Evolutionary conservation across 2,329 filamentous ascomycete genomes (phyloP), one percentile per base, ranked within the genome.

Genomic region (Dendryphion nanum): DNA sequence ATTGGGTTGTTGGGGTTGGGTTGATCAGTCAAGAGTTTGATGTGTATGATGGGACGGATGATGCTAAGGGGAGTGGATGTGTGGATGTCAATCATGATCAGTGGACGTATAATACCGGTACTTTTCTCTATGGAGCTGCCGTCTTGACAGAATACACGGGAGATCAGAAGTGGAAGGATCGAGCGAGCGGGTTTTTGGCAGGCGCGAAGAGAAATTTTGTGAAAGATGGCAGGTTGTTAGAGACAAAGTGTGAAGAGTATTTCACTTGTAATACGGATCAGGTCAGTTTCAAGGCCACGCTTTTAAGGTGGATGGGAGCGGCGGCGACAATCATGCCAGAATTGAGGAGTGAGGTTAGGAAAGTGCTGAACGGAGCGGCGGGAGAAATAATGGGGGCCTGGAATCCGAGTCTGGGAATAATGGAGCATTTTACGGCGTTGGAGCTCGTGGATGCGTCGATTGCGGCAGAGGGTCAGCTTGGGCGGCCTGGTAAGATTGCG

Each of bases 221-320:
- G 1, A 32, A 38, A 13, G 47, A 56, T 5, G 50, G 53, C 2
- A 40, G 42, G 8, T 19, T 61, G 24, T 75, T 76, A 6, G 83
- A 87, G 64, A 70, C 72, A 23, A 77, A 78, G 17, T 88, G 84
- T 65, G 83, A 87, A 33, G 42, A 66, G 6, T 62, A 70, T 40
- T 64, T 64, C 41, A 70, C 55, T 0, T 88, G 84, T 61, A 78
- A 82, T 59, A 74, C 68, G 34, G 83, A 87, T 63, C 82, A 85
- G 72, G 76, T 75, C 49, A 80, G 77, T n/a, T 85, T 86, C 74
- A 87, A 87, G 40, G 57, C 51, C 0, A 40, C 49, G 14, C 31
- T 60, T 37, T 56, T 56, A 10, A 37, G 56, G n/a, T 59, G 52
- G 52, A 21, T 60, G 39, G 57, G 57, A 13, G 50, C 53, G 3